Evolutionary conservation across 139 green algal genomes (phyloP).

Genomic region (Closterium sp.): DNA sequence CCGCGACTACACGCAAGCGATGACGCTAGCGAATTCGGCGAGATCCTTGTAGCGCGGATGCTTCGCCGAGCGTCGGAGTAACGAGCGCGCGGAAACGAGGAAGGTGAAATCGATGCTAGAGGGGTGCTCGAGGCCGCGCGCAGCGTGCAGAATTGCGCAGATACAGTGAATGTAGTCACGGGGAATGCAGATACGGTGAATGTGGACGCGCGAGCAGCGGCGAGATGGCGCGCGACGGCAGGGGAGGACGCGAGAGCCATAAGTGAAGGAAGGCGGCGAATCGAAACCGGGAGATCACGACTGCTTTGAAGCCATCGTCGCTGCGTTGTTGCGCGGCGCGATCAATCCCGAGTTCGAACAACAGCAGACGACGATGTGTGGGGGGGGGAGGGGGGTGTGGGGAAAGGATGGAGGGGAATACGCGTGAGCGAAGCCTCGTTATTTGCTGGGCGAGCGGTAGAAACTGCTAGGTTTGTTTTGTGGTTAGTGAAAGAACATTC

Average conservation of each 20-base stretch:
- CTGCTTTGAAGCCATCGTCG: background rate
- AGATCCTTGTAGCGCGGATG: background rate
- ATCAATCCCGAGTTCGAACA: background rate
- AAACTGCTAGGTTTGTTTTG: no score
- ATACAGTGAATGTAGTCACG: background rate
- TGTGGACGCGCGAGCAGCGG: background rate
- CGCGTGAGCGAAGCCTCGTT: background rate
- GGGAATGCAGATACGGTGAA: background rate
- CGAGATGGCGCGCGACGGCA: background rate
- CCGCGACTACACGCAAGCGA: background rate
- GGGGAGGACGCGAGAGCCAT: background rate
- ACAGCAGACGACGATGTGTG: no score
- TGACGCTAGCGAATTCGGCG: background rate
- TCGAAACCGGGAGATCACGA: background rate
- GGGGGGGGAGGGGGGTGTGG: no score
- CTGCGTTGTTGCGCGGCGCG: background rate
- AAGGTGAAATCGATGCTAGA: background rate
- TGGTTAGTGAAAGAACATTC: no score
- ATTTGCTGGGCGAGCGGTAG: no score
- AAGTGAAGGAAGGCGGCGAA: background rate
- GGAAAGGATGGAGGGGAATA: background rate
- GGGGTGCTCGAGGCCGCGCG: background rate
- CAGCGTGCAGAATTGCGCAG: background rate
- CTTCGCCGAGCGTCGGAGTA: background rate
- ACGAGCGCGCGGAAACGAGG: background rate